Evolutionary conservation across 2,329 filamentous ascomycete species (phyloP), one percentile per base, ranked within the genome.

Genomic region (Talaromyces pinophilus): DNA sequence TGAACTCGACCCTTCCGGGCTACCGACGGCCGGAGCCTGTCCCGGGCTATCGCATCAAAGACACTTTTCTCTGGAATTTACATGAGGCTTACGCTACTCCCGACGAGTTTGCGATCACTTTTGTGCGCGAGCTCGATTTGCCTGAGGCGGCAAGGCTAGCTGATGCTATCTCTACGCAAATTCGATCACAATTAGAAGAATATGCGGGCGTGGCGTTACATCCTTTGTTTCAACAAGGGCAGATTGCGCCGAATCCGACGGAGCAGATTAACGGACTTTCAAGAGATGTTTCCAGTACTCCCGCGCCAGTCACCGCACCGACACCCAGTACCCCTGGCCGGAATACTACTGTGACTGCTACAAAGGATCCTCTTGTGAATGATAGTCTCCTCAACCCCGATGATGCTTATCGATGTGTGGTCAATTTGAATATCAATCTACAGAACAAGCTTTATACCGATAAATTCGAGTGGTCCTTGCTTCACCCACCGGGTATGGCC

Each of bases 41-140:
- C 15, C 88, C 93, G 0, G 90, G 92, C 2, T 97, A 93, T 79
- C 88, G 95, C 69, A 84, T 99, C 66, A 93, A 96, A 73, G 95
- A 99, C 73, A 90, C 92, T n/a, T 98, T 99, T 73, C 81, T 97
- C 62, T 99, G 95, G 95, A 99, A 99, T 73, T 84, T 99, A 15
- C 94, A 98, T 79, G 95, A 99, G 81, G 91, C 92, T 0, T 83
- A 97, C 67, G 91, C 93, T 62, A 99, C 95, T 0, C 96, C 95
- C 0, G 95, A 99, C 75, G 91, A 96, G 74, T 99, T 98, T 76
- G 95, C 95, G n/a, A 87, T 91, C 72, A 88, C 86, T 1, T 88
- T 98, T 70, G 93, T 96, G 1, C 92, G 96, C 70, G 95, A 99
- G 76, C 85, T 99, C 50, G 95, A 99, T 76, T 86, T 99, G 50